These are phyloP conservation scores for Coelastrella sp. DNA, from an alignment of 139 green algal genomes.

Conservation along the genomic window DNA sequence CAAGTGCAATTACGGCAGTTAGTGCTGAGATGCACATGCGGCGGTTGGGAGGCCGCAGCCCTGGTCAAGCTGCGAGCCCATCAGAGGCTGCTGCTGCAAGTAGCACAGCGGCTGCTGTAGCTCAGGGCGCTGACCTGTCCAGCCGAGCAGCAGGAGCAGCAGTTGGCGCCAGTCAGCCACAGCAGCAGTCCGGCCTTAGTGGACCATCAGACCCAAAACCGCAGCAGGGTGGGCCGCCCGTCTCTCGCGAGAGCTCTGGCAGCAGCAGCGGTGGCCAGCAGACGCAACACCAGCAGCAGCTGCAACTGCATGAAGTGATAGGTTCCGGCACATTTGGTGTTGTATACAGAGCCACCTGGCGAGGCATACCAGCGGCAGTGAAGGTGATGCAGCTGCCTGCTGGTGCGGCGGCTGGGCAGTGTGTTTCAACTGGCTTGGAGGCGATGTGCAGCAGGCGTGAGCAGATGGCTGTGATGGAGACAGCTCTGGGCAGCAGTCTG, in stretches of 20 bases:
- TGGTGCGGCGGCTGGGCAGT: neutral
- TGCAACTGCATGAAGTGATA: slow-evolving; percentile 31
- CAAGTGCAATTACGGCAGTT: slow-evolving; percentile 2
- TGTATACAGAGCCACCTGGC: neutral
- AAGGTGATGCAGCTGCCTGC: slow-evolving; percentile 34
- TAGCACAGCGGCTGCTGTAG: neutral
- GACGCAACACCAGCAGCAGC: neutral
- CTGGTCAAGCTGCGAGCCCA: neutral
- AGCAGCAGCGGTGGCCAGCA: neutral
- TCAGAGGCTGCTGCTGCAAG: neutral
- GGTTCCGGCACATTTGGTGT: neutral
- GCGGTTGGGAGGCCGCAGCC: neutral
- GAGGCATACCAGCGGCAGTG: slow-evolving; percentile 16
- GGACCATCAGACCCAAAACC: neutral
- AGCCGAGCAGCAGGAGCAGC: neutral
- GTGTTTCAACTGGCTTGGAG: neutral
- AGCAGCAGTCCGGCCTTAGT: neutral
- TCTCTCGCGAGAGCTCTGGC: too few species aligned
- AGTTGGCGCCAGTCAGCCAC: neutral
- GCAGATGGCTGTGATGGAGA: slow-evolving; percentile 45
- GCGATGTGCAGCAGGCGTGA: slow-evolving; percentile 6
- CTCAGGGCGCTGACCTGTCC: neutral
- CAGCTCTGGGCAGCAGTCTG: neutral
- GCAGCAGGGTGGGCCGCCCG: neutral
- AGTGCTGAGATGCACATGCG: slow-evolving; percentile 6